Base-by-base conservation (phyloP, 129 eudicot species). In the Sambucus nigra region DNA sequence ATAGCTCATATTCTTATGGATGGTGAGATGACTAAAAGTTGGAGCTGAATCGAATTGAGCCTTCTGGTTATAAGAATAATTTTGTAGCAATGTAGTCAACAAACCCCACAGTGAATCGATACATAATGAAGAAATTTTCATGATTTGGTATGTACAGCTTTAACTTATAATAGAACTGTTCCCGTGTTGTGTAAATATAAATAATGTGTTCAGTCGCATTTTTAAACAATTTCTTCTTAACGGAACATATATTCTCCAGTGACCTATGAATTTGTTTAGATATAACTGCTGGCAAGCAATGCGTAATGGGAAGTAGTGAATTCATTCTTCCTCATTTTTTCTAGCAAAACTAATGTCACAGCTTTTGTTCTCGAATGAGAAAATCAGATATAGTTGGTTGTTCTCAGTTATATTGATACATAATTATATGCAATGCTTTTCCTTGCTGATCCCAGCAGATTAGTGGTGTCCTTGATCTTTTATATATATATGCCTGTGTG, bases 111-210 rank as follows among this genome's bases (percentile, higher is more conserved):
- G 12, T 42, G 27, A 44, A 18, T 5, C 16, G 64, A 23, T 24
- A n/a, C 32, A 51, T 12, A 27, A 44, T 4, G 41, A 45, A 21
- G 64, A 16, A 35, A 47, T 29, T n/a, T 18, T 11, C 5, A 18
- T 15, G 14, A 20, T 29, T 28, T 14, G 55, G 45, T 60, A 60
- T 49, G 67, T 49, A 33, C 57, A 61, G 67, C 63, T 31, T 32
- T 22, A 21, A 33, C 45, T 29, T n/a, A 51, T 49, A 1, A 13
- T 2, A 31, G 28, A 38, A 22, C 7, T 29, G 23, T 13, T 20
- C 7, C 22, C 33, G 12, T 47, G 39, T 1, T 15, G 38, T 57
- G n/a, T 27, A 10, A n/a, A 11, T 40, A 17, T 58, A n/a, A 4
- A 0, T 58, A 58, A 5, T 42, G 35, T 49, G 54, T 1, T 22